Evolutionary conservation across 208 protist genomes (phyloP), one percentile per base, ranked within the genome.

Genomic region (Leishmania turanica): DNA sequence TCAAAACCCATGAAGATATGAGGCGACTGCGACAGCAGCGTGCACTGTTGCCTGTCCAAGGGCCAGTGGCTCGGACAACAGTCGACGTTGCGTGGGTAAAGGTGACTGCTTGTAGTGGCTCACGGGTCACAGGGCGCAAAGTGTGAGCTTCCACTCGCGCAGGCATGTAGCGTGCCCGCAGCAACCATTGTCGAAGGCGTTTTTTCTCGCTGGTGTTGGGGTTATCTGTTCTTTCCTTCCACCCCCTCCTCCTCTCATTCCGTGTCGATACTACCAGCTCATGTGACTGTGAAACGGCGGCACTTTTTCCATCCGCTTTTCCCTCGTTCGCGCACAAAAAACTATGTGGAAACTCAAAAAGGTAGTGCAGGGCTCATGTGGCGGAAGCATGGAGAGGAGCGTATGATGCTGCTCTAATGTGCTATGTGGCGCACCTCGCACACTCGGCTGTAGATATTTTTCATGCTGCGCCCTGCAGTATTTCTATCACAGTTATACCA

Each of bases 1-100:
- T 93, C 27, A 97, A 97, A 69, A 97, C 92, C 1, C 75, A 75
- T 34, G 82, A 91, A 64, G 90, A 94, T 49, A 71, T 90, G 17
- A 81, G 74, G 80, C 40, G 60, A 34, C 62, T 79, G 27, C 60
- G 58, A 58, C 79, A 82, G 64, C 13, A 76, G 53, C 49, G 64
- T 15, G 34, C 70, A 15, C 19, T 40, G 37, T 5, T 42, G 54
- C 53, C 75, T 27, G 37, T 65, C 2, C 47, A 62, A 60, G 71
- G 60, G 42, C 19, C 51, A 1, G 51, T 62, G n/a, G 27, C 37
- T 70, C 54, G 79, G 60, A 79, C 79, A 45, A 83, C 79, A 45
- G 79, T 83, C 34, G 37, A 69, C 37, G 66, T 58, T 7, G 79
- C 79, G 7, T 76, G 71, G 71, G 13, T 65, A 40, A 66, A 66